These are phyloP conservation scores for Setaria viridis DNA, from an alignment of 202 grass and related monocot species.

Conservation along the genomic window DNA sequence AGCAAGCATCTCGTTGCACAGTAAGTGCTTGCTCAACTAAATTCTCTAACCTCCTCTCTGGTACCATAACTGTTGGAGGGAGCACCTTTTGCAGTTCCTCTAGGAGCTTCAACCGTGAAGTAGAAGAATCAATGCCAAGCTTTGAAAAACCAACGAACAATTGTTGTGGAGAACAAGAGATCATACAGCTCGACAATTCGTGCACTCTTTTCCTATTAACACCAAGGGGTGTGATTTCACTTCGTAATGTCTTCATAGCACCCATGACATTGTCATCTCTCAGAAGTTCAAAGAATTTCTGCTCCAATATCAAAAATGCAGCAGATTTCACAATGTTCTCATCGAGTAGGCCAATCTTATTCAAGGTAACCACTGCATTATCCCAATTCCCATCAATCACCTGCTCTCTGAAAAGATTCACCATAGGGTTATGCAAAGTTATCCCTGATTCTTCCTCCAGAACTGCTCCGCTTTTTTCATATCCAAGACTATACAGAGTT, in stretches of 20 bases:
- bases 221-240: constrained; percentile 84
- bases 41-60: constrained; percentile 85
- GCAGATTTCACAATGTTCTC: constrained; percentile 69
- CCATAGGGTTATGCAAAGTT: constrained; percentile 66
- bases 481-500: constrained; percentile 90
- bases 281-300: constrained; percentile 90
- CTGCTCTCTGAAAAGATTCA: constrained; percentile 86
- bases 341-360: constrained; percentile 79
- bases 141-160: constrained; percentile 65
- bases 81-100: constrained; percentile 92
- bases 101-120: constrained; percentile 69
- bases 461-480: constrained; percentile 79
- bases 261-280: constrained; percentile 68
- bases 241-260: constrained; percentile 75
- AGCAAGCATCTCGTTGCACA: constrained; percentile 82
- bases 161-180: constrained; percentile 64
- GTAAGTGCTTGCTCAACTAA: constrained; percentile 90
- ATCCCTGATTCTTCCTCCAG: constrained; percentile 99
- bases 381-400: constrained; percentile 90
- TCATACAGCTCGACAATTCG: constrained; percentile 66
- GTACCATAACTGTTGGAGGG: constrained; percentile 82
- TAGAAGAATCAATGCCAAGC: constrained; percentile 57
- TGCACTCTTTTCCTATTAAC: constrained; percentile 81
- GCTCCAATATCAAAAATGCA: constrained; percentile 86
- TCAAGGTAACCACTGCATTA: constrained; percentile 70